These are phyloP conservation scores for Lachancea dasiensis DNA, from an alignment of 805 yeast species.

Conservation along the genomic window DNA sequence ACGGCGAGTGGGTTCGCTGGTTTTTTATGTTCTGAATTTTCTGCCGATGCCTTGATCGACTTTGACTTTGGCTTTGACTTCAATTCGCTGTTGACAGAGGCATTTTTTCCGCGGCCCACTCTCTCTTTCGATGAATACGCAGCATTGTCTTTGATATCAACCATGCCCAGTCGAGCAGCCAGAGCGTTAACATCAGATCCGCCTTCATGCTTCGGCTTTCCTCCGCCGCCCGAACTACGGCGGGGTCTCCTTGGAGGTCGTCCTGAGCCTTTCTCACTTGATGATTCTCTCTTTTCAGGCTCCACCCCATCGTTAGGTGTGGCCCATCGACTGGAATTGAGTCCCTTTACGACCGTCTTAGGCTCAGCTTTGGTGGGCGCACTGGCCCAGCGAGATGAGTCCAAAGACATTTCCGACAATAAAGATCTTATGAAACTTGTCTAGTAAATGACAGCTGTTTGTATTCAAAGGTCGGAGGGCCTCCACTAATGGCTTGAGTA, in stretches of 20 bases:
- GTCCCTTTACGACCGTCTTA: not conserved
- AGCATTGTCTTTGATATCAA: not conserved
- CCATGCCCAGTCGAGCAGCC: conserved; percentile 8
- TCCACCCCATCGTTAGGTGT: no score
- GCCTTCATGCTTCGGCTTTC: not conserved
- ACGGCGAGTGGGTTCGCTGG: conserved; percentile 8
- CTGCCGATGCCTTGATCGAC: not conserved
- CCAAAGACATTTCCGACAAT: no score
- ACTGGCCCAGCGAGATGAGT: no score
- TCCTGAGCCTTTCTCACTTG: not conserved
- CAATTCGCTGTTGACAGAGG: no score
- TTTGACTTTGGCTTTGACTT: not conserved
- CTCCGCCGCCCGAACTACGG: no score
- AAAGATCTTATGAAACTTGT: no score
- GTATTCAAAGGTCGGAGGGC: no score
- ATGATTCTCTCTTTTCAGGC: not conserved
- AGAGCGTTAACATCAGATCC: not conserved
- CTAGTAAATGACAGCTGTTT: no score
- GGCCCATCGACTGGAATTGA: no score
- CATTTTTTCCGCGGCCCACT: no score
- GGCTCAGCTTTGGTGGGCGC: no score
- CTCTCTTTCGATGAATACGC: not conserved
- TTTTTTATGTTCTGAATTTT: not conserved
- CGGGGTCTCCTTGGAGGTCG: not conserved
- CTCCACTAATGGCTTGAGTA: no score